Evolutionary conservation across 2,329 filamentous ascomycete genomes (phyloP), one percentile per base, ranked within the genome.

Genomic region (Verticillium alfalfae): DNA sequence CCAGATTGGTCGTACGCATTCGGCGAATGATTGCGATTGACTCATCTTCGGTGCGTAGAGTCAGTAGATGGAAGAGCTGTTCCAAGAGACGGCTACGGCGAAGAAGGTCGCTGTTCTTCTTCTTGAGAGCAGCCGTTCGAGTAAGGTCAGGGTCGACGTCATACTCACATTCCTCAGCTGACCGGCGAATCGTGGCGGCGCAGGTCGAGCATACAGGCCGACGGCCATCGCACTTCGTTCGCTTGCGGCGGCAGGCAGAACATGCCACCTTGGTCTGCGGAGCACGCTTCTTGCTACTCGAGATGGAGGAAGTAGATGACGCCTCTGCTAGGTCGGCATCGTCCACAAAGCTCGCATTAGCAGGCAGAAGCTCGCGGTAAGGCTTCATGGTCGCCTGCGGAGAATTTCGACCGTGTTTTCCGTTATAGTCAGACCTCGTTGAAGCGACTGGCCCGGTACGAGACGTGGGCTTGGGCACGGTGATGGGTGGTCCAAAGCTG

Each of bases 131-230:
- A 9, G 63, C 63, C 12, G 62, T 60, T 26, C 63, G 63, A 2
- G 64, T 63, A n/a, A 64, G 57, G 58, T 66, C 64, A 12, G 64
- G 64, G 4, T 63, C 64, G n/a, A 59, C 64, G 10, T 66, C 63
- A 22, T 66, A 66, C 49, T 66, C 64, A 60, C 64, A 66, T 7
- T 59, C 41, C 22, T 55, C 41, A 15, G 54, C 26, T 4, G 54
- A 10, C 9, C 54, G 26, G 16, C 18, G 41, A 13, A n/a, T 56
- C 12, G 64, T 61, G 34, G 60, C 63, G 16, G 64, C 63, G 58
- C 64, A 66, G 39, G 62, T 52, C 16, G 64, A 63, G 34, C 64
- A 66, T 9, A 66, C 61, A 22, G 64, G 64, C 26, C 64, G 64
- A 18, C 45, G 34, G 22, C 64, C 64, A 34, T 66, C 64, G 38